These are phyloP conservation scores for Sarocladium strictum DNA, from an alignment of 2,329 filamentous ascomycete genomes.

Conservation along the genomic window DNA sequence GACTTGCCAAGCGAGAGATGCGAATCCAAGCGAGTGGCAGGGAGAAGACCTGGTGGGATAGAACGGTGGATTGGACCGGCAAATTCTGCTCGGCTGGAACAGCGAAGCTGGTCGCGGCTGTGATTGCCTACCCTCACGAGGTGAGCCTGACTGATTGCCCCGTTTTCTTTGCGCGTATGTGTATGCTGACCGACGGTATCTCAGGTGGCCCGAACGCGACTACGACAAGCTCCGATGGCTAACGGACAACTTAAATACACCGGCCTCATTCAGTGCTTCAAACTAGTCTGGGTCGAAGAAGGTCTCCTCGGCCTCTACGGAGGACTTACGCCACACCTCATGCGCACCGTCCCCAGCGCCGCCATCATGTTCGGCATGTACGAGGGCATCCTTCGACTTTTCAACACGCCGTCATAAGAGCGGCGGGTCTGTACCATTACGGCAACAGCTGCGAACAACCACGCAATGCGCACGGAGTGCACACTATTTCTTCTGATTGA, in stretches of 20 bases:
- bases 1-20: constrained; percentile 60
- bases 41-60: constrained; percentile 64
- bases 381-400: constrained; percentile 48
- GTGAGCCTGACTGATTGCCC: constrained; percentile 37
- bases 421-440: neutral
- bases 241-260: constrained; percentile 77
- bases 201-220: constrained; percentile 72
- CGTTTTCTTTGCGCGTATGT: neutral
- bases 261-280: constrained; percentile 82
- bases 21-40: constrained; percentile 51
- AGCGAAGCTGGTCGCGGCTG: constrained; percentile 78
- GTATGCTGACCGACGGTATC: neutral
- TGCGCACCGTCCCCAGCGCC: constrained; percentile 85
- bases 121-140: constrained; percentile 90
- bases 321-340: constrained; percentile 83
- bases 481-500: neutral
- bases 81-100: constrained; percentile 73
- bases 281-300: constrained; percentile 81
- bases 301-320: constrained; percentile 83
- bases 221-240: constrained; percentile 76
- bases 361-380: constrained; percentile 97
- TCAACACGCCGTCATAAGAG: constrained; percentile 30
- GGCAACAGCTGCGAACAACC: neutral
- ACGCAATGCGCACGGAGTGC: too few species aligned
- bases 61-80: constrained; percentile 70